Conservation (phyloP, 1,139 yeast genomes). For the Taiozyma sp. region DNA sequence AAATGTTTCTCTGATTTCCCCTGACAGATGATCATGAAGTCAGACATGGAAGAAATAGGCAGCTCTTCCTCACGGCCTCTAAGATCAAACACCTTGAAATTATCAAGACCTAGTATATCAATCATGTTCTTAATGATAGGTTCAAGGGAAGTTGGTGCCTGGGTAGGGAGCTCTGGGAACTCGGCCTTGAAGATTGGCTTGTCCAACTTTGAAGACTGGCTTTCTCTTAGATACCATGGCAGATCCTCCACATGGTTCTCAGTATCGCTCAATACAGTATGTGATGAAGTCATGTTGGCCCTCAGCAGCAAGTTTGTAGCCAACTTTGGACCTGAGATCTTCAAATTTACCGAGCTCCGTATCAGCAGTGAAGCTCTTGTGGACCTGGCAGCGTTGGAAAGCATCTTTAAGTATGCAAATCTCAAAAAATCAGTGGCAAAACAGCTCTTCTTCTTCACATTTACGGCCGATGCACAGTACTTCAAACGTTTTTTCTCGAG, state of each 20-base stretch:
- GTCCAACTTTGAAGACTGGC: conserved; percentile 36
- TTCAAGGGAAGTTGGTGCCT: conserved; percentile 48
- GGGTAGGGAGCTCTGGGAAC: conserved; percentile 48
- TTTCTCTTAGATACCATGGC: conserved; percentile 65
- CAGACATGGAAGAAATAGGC: conserved; percentile 36
- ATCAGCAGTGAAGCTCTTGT: not conserved
- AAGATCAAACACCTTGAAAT: conserved; percentile 56
- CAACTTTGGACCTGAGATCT: not conserved
- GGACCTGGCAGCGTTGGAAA: not conserved
- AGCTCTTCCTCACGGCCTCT: conserved; percentile 41
- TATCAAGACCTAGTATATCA: conserved; percentile 59
- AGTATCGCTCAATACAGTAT: not conserved
- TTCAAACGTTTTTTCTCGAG: too few relatives aligned
- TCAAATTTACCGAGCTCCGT: not conserved
- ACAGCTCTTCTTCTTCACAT: not conserved
- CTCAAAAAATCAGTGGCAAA: not conserved
- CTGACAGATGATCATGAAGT: conserved; percentile 62
- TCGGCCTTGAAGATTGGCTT: conserved; percentile 31
- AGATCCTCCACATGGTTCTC: conserved; percentile 17
- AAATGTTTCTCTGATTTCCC: conserved; percentile 80
- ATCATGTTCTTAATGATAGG: conserved; percentile 45
- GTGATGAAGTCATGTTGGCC: not conserved
- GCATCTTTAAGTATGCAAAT: not conserved
- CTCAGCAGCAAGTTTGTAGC: not conserved
- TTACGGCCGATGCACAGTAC: too few relatives aligned